A percentile compares a stretch with the other conserved stretches of the same genome.
phyloP scores from a whole-genome alignment of 805 yeast genomes.

The Pichia deserticola region DNA sequence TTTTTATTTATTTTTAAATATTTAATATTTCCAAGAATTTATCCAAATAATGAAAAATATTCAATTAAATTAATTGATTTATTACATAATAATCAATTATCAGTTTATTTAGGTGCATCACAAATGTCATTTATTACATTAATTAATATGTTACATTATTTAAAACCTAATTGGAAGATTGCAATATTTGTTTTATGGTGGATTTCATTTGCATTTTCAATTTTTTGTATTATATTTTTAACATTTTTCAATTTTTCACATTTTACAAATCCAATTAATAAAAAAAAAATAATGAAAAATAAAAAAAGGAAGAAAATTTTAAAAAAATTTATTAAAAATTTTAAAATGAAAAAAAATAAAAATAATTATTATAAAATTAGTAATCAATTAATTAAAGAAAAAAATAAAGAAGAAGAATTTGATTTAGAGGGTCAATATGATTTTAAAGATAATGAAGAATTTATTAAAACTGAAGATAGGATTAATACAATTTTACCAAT shows the following conservation, averaged over 20 bases:
- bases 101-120: constrained; percentile 67
- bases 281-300: not conserved
- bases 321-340: not conserved
- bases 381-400: not conserved
- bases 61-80: constrained; percentile 15
- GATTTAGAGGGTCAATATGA: not conserved
- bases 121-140: constrained; percentile 76
- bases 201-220: constrained; percentile 48
- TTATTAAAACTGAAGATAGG: constrained; percentile 16
- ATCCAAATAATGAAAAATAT: constrained; percentile 11
- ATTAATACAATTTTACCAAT: constrained; percentile 44
- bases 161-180: constrained; percentile 37
- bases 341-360: not conserved
- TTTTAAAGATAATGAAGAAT: constrained; percentile 19
- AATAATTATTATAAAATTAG: too few relatives aligned
- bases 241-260: constrained; percentile 40
- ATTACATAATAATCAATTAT: constrained; percentile 36
- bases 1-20: constrained; percentile 35
- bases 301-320: too few relatives aligned
- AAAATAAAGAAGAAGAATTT: constrained; percentile 9
- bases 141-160: constrained; percentile 43
- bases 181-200: constrained; percentile 66
- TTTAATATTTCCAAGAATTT: constrained; percentile 25
- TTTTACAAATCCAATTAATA: constrained; percentile 2
- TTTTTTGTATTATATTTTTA: constrained; percentile 55